Evolutionary conservation across 306 rosid genomes (phyloP), one percentile per base, ranked within the genome.

Genomic region (Hippophae tibetana): DNA sequence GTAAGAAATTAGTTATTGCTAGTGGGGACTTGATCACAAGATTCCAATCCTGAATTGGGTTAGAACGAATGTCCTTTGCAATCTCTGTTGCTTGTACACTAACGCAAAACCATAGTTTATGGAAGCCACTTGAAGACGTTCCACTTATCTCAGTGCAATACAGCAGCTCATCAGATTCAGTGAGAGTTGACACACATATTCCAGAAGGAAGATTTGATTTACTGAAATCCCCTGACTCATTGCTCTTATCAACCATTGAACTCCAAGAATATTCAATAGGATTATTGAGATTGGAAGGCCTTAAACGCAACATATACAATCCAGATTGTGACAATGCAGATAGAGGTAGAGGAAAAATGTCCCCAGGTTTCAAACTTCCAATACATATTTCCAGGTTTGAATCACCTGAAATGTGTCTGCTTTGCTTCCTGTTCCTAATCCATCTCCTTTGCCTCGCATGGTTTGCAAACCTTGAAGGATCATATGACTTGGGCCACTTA

Each of bases 11-110:
- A 81, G 88, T 77, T 69, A 92, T 76, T 53, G 74, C 66, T 42
- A 92, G 74, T 0, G 99, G 99, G 50, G 99, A 77, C 80, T 92
- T 92, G 72, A 92, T 72, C 52, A 82, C 85, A 71, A 92, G 84
- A 74, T 73, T 79, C 99, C 99, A 92, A 80, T 92, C 99, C 72
- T 88, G 93, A 64, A 92, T 92, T 61, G 99, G 84, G 74, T 92
- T 86, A 58, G 96, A 92, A 72, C 56, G 82, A 47, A 88, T 78
- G 66, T 92, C 99, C 79, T 92, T 92, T 26, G 95, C 82, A 73
- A 92, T 88, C 75, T 88, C 99, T 56, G 86, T 78, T 52, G 93
- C 87, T 66, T 82, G 89, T 68, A 92, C 77, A 82, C 86, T 84
- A 72, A 83, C 75, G 67, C 83, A 88, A 69, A 88, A 88, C 99